A percentile compares a stretch with the other conserved stretches of the same genome.
phyloP scores from a whole-genome alignment of 805 yeast species.

The Brettanomyces nanus region DNA sequence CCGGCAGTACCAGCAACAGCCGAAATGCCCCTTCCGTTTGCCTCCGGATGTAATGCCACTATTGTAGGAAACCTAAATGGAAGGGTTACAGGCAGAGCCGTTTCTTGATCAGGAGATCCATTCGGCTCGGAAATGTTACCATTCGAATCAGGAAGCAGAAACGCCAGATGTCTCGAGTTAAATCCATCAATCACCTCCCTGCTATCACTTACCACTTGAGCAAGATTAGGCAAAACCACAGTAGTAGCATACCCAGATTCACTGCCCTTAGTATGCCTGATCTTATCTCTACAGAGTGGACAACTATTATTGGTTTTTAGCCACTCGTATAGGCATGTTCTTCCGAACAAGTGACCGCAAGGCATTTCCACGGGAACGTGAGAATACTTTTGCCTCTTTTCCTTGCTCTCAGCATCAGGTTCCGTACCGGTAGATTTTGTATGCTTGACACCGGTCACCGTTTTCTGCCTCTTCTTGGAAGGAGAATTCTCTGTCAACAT shows the following conservation, averaged over 20 bases:
- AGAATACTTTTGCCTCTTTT: conserved; percentile 21
- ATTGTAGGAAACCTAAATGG: conserved; percentile 6
- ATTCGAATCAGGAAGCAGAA: conserved; percentile 25
- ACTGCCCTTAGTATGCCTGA: conserved; percentile 28
- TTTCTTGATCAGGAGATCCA: conserved; percentile 5
- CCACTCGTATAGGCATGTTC: conserved; percentile 82
- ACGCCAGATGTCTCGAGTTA: conserved; percentile 23
- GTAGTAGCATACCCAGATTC: conserved; percentile 20
- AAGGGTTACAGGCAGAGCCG: conserved; percentile 5
- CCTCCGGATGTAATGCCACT: background rate
- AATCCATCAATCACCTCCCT: conserved; percentile 24
- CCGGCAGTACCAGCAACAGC: too few relatives aligned
- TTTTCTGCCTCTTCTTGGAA: conserved; percentile 6
- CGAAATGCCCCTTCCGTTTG: conserved; percentile 1
- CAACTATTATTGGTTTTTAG: conserved; percentile 64
- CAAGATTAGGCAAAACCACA: conserved; percentile 29
- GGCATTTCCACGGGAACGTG: conserved; percentile 74
- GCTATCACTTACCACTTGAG: conserved; percentile 25
- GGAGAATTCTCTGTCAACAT: conserved; percentile 11
- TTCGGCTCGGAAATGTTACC: background rate
- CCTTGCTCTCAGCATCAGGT: conserved; percentile 6
- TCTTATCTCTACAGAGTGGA: conserved; percentile 71
- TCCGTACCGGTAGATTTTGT: conserved; percentile 12
- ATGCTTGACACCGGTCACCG: conserved; percentile 4
- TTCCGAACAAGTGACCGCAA: conserved; percentile 83